phyloP scores from a whole-genome alignment of 202 grass and related monocot species.

The Setaria viridis region DNA sequence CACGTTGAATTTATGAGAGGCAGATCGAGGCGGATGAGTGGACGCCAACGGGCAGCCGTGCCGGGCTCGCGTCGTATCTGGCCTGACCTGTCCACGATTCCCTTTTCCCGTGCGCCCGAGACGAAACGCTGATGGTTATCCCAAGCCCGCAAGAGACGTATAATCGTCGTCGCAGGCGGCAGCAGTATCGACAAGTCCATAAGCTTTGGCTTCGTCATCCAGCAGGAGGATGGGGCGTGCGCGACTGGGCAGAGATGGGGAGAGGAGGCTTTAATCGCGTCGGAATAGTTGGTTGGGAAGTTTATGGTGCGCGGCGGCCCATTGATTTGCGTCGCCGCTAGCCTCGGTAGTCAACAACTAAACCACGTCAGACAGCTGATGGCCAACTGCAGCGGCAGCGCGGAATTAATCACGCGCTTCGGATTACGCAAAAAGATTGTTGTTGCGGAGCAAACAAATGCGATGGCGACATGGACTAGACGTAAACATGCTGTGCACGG shows the following conservation, averaged over 20 bases:
- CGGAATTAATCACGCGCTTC: background rate
- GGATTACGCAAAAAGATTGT: background rate
- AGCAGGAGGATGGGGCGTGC: background rate
- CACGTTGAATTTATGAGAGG: conserved; percentile 31
- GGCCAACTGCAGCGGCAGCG: conserved; percentile 16
- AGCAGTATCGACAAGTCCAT: no score
- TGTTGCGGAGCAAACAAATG: background rate
- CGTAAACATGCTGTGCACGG: background rate
- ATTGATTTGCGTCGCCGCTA: conserved; percentile 41
- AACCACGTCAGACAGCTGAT: conserved; percentile 2
- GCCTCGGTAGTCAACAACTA: conserved; percentile 22
- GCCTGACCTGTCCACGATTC: background rate
- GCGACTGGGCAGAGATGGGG: background rate
- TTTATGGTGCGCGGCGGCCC: conserved; percentile 22
- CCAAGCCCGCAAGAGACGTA: background rate
- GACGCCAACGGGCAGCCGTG: background rate
- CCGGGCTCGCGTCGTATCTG: background rate
- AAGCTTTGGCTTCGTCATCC: no score
- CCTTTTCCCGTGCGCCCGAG: background rate
- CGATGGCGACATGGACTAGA: conserved; percentile 1
- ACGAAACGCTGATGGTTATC: background rate
- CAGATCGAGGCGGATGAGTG: no score
- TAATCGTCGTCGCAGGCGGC: background rate
- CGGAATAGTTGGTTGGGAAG: conserved; percentile 55
- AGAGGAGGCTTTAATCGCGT: conserved; percentile 42